A percentile compares a stretch with the other conserved stretches of the same genome.
These are phyloP conservation scores for Balansia obtecta DNA, from an alignment of 2,329 filamentous ascomycete species.

Conservation along the genomic window DNA sequence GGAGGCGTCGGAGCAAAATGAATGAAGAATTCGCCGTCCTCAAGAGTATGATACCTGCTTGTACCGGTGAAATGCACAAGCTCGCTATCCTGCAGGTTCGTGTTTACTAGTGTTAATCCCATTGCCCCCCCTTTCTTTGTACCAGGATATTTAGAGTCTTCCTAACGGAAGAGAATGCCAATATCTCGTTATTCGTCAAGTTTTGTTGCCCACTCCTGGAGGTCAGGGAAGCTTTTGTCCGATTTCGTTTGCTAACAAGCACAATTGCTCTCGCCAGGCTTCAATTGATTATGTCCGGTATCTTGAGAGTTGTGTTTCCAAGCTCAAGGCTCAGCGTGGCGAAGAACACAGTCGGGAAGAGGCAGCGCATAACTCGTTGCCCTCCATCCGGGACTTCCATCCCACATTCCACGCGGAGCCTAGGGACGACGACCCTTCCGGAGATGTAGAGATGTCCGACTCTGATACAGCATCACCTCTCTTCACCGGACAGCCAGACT, in stretches of 20 bases:
- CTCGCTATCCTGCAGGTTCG: constrained; percentile 82
- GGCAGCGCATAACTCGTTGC: constrained; percentile 18
- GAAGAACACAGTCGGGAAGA: constrained; percentile 17
- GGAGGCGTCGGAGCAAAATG: constrained; percentile 87
- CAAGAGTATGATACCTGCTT: constrained; percentile 92
- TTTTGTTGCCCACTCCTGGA: too few relatives aligned
- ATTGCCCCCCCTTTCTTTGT: not conserved
- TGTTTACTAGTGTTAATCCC: constrained; percentile 1
- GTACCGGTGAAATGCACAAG: constrained; percentile 97
- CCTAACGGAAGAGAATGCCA: not conserved
- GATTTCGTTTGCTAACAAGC: not conserved
- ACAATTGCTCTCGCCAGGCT: constrained; percentile 40
- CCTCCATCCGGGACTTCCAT: constrained; percentile 27
- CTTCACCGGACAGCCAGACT: constrained; percentile 22
- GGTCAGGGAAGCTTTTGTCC: too few relatives aligned
- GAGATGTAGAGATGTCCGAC: constrained; percentile 50
- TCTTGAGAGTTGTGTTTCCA: constrained; percentile 73
- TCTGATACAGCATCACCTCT: constrained; percentile 37
- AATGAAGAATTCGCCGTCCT: constrained; percentile 93
- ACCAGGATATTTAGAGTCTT: not conserved
- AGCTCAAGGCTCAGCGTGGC: constrained; percentile 54
- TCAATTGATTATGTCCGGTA: constrained; percentile 96
- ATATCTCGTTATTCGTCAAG: too few relatives aligned
- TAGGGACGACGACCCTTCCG: constrained; percentile 11
- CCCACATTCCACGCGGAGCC: constrained; percentile 27